phyloP scores from a whole-genome alignment of 257 asterid genomes.

The Solanum clarkiae region DNA sequence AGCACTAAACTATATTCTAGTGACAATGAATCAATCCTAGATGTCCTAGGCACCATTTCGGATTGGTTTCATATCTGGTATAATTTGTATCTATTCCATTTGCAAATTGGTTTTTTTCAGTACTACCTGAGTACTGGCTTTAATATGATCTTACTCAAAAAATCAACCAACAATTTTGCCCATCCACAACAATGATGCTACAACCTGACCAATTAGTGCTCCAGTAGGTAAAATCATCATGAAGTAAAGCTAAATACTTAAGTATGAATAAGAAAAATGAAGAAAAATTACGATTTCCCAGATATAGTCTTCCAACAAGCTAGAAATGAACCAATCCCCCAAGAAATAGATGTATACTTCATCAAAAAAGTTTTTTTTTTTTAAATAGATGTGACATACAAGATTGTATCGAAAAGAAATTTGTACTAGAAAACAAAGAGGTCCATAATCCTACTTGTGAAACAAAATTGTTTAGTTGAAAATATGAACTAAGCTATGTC shows the following conservation, averaged over 20 bases:
- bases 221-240: not conserved
- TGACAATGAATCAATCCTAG: too few relatives aligned
- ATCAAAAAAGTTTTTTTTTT: not conserved
- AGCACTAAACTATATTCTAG: too few relatives aligned
- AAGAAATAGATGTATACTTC: not conserved
- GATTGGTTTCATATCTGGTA: too few relatives aligned
- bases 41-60: too few relatives aligned
- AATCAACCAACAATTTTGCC: not conserved
- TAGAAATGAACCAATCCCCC: not conserved
- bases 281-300: not conserved
- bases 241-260: not conserved
- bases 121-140: too few relatives aligned
- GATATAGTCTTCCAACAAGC: not conserved
- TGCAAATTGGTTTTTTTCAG: too few relatives aligned
- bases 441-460: not conserved
- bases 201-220: not conserved
- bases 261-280: not conserved
- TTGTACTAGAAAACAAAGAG: not conserved
- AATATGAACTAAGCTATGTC: not conserved
- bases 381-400: not conserved
- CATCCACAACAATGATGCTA: not conserved
- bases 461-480: not conserved
- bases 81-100: too few relatives aligned
- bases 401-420: not conserved
- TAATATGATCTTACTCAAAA: too few relatives aligned